Conservation (phyloP, 73 alveolate species). For the Tetrahymena malaccensis region DNA sequence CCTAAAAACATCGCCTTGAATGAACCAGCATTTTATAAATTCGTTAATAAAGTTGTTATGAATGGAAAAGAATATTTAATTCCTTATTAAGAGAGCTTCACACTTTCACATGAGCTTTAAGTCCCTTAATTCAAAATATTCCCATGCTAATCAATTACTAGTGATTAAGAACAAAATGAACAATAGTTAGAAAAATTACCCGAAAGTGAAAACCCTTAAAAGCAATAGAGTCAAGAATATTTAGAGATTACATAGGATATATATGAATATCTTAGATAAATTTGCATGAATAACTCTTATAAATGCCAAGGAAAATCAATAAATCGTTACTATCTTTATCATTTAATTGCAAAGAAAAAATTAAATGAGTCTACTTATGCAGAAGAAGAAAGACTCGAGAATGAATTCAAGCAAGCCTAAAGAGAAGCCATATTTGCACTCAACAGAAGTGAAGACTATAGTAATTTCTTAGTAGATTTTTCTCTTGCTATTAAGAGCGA, state of each 20-base stretch:
- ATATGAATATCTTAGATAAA: background rate
- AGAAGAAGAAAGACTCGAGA: background rate
- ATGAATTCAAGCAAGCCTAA: background rate
- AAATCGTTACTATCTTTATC: background rate
- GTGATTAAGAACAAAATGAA: background rate
- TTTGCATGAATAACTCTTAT: background rate
- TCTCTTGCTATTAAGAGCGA: background rate
- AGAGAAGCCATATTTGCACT: background rate
- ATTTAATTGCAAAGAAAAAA: background rate
- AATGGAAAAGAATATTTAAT: background rate
- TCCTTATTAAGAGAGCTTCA: background rate
- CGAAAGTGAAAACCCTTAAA: background rate
- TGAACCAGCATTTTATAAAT: background rate
- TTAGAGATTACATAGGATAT: background rate
- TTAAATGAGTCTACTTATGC: background rate
- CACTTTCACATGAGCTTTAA: background rate
- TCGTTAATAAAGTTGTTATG: background rate
- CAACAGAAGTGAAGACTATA: background rate
- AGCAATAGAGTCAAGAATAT: background rate
- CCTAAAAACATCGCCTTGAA: background rate
- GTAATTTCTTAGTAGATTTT: background rate
- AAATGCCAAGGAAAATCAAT: background rate
- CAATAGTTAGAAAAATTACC: background rate
- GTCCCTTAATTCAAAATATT: background rate
- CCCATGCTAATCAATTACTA: background rate